A percentile compares a stretch with the other conserved stretches of the same genome.
Conservation (phyloP, 1,139 yeast genomes). For the Meyerozyma smithsonii region DNA sequence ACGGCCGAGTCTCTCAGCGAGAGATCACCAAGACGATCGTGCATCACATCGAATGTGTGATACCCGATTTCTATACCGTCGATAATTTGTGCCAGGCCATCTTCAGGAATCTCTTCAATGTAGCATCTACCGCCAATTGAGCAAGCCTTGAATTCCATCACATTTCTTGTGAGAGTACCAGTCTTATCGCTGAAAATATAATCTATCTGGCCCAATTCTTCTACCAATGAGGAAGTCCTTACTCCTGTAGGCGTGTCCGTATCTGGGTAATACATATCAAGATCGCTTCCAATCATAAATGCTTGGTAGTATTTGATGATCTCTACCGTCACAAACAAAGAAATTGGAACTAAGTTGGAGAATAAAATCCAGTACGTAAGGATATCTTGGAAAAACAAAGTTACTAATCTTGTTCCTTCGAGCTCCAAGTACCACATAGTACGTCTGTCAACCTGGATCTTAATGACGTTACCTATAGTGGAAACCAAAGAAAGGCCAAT, state of each 20-base stretch:
- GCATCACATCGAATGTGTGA: conserved; percentile 66
- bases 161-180: conserved; percentile 90
- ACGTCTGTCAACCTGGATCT: conserved; percentile 49
- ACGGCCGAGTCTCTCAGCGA: conserved; percentile 50
- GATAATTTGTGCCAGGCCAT: conserved; percentile 60
- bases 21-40: conserved; percentile 43
- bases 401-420: conserved; percentile 64
- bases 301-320: conserved; percentile 95
- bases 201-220: conserved; percentile 93
- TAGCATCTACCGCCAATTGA: conserved; percentile 91
- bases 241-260: conserved; percentile 94
- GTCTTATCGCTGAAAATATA: conserved; percentile 95
- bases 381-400: conserved; percentile 77
- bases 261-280: conserved; percentile 84
- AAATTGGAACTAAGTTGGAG: conserved; percentile 93
- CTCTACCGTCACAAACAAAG: conserved; percentile 92
- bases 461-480: conserved; percentile 82
- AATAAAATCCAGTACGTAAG: conserved; percentile 94
- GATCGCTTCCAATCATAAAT: conserved; percentile 84
- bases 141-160: conserved; percentile 95
- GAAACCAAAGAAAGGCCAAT: conserved; percentile 74
- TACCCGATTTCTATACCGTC: conserved; percentile 84
- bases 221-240: conserved; percentile 90
- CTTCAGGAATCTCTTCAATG: conserved; percentile 88
- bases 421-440: conserved; percentile 61